Evolutionary conservation across 192 early-diverging fungal genomes (phyloP).

Genomic region (Phlyctochytrium bullatum): DNA sequence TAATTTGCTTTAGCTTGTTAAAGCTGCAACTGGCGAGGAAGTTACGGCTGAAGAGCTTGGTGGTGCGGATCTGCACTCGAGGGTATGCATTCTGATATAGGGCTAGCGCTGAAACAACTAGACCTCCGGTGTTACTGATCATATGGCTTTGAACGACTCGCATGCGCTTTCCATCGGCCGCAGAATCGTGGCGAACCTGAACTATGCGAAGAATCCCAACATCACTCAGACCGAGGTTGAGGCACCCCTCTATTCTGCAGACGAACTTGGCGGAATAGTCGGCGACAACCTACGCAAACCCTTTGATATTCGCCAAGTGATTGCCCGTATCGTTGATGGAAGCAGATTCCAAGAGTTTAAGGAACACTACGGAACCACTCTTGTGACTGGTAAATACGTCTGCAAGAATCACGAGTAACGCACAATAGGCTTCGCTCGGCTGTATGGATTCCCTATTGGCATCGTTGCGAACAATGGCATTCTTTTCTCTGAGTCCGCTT

Average conservation of each 20-base stretch:
- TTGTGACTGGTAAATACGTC: conserved; percentile 68
- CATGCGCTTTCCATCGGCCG: conserved; percentile 84
- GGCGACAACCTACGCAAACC: conserved; percentile 85
- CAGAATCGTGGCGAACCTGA: conserved; percentile 81
- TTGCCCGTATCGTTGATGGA: conserved; percentile 93
- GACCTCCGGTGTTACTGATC: conserved; percentile 94
- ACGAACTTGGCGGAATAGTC: conserved; percentile 92
- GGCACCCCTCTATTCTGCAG: conserved; percentile 74
- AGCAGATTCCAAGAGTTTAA: conserved; percentile 92
- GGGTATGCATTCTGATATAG: conserved; percentile 27
- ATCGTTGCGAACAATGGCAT: conserved; percentile 97
- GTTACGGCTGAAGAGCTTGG: conserved; percentile 92
- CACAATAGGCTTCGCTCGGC: conserved; percentile 72
- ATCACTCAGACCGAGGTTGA: conserved; percentile 53
- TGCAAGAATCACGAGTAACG: conserved; percentile 6
- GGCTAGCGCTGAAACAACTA: neutral
- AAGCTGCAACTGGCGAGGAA: conserved; percentile 94
- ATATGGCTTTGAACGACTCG: conserved; percentile 81
- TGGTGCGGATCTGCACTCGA: conserved; percentile 93
- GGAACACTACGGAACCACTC: conserved; percentile 80
- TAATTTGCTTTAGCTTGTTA: conserved; percentile 60
- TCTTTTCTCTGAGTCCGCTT: conserved; percentile 87
- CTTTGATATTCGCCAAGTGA: conserved; percentile 89
- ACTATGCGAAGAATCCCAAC: conserved; percentile 66
- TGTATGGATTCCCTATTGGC: conserved; percentile 88